A percentile compares a stretch with the other conserved stretches of the same genome.
These are phyloP conservation scores for Boletus pseudopeckii DNA, from an alignment of 768 basidiomycete genomes.

Conservation along the genomic window DNA sequence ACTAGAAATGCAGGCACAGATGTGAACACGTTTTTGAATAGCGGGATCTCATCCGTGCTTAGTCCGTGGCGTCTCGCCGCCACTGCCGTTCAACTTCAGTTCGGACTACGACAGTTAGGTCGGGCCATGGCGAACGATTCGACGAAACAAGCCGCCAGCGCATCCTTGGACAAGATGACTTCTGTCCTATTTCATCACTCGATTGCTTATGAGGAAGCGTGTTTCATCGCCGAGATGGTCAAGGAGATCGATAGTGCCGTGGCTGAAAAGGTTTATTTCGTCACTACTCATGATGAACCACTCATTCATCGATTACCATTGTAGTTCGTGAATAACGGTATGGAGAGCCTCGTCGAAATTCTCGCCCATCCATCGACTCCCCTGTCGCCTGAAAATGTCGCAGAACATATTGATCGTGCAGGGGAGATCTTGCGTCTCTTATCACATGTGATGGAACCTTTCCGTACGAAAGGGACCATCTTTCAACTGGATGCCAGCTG, in stretches of 20 bases:
- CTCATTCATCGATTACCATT: not conserved
- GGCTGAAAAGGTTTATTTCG: constrained; percentile 54
- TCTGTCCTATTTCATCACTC: constrained; percentile 67
- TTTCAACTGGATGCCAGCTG: constrained; percentile 44
- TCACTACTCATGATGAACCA: not conserved
- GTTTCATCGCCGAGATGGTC: constrained; percentile 80
- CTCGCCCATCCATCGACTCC: constrained; percentile 34
- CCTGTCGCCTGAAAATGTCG: constrained; percentile 28
- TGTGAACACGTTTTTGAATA: constrained; percentile 48
- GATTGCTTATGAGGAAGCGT: constrained; percentile 75
- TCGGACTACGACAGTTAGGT: constrained; percentile 71
- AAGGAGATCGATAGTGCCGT: constrained; percentile 63
- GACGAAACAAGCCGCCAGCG: constrained; percentile 48
- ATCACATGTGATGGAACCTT: constrained; percentile 63
- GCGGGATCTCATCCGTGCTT: constrained; percentile 62
- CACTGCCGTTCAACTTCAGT: constrained; percentile 75
- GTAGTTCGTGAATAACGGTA: constrained; percentile 74
- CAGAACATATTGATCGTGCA: constrained; percentile 47
- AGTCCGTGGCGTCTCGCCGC: constrained; percentile 85
- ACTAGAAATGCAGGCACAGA: constrained; percentile 32
- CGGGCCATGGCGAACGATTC: constrained; percentile 60
- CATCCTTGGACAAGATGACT: constrained; percentile 63
- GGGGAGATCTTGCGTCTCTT: constrained; percentile 70
- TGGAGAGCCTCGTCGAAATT: constrained; percentile 61
- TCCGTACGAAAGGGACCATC: constrained; percentile 47